Evolutionary conservation across 257 asterid genomes (phyloP).

Genomic region (Solanum tarijense): DNA sequence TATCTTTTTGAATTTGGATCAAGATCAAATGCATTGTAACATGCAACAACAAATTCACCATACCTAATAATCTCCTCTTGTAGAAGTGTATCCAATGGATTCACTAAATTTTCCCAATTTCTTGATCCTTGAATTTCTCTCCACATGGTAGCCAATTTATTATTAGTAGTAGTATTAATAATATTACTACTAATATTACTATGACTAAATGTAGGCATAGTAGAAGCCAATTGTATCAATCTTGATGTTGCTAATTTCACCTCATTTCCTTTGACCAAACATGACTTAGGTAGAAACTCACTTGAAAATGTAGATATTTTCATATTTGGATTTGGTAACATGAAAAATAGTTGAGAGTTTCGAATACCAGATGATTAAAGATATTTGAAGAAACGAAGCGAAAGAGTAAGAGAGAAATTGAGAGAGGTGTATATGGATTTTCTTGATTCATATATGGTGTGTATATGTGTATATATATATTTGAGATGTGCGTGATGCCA

Average conservation of each 20-base stretch:
- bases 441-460: not conserved
- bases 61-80: slow-evolving; percentile 44
- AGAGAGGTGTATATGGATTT: not conserved
- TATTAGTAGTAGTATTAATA: not conserved
- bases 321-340: not conserved
- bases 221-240: not conserved
- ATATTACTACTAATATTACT: not conserved
- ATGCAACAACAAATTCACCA: slow-evolving; percentile 48
- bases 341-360: not conserved
- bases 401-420: not conserved
- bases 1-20: slow-evolving; percentile 42
- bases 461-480: not conserved
- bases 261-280: not conserved
- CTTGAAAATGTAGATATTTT: not conserved
- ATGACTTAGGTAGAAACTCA: not conserved
- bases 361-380: not conserved
- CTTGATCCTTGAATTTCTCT: slow-evolving; percentile 43
- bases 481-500: not conserved
- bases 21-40: slow-evolving; percentile 59
- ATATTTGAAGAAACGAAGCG: not conserved
- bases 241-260: not conserved
- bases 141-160: slow-evolving; percentile 32
- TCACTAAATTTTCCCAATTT: slow-evolving; percentile 46
- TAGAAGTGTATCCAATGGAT: slow-evolving; percentile 44
- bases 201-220: not conserved